Evolutionary conservation across 2,329 filamentous ascomycete species (phyloP).

Genomic region (Davidsoniella eucalypti): DNA sequence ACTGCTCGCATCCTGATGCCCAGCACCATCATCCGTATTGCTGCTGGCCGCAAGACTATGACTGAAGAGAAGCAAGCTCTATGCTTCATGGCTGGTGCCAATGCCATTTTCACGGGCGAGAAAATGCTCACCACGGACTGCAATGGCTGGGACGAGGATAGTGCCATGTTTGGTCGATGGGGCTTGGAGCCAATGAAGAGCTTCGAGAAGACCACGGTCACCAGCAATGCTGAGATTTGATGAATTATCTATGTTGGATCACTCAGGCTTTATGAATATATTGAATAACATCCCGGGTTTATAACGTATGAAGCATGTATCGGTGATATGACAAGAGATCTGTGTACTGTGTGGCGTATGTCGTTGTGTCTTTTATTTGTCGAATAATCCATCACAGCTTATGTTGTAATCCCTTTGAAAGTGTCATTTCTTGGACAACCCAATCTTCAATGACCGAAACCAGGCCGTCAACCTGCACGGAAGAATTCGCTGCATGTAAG

Average conservation of each 20-base stretch:
- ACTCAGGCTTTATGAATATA: too few species aligned
- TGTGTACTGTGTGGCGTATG: too few species aligned
- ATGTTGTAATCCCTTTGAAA: too few species aligned
- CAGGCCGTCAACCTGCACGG: conserved; percentile 37
- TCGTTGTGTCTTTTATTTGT: too few species aligned
- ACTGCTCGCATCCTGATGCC: conserved; percentile 74
- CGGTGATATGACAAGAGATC: too few species aligned
- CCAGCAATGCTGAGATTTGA: not conserved
- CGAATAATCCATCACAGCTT: too few species aligned
- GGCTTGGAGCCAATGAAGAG: conserved; percentile 62
- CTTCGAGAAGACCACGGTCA: conserved; percentile 21
- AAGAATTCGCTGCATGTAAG: conserved; percentile 49
- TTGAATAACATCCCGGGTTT: too few species aligned
- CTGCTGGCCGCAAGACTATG: conserved; percentile 71
- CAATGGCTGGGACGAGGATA: conserved; percentile 81
- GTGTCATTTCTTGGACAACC: conserved; percentile 17
- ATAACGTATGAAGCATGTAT: too few species aligned
- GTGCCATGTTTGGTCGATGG: conserved; percentile 68
- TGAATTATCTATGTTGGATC: too few species aligned
- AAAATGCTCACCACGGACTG: conserved; percentile 92
- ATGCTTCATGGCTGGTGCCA: conserved; percentile 82
- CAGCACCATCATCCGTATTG: conserved; percentile 69
- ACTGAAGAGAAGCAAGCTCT: conserved; percentile 75
- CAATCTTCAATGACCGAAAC: conserved; percentile 31
- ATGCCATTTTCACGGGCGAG: conserved; percentile 89